phyloP scores from a whole-genome alignment of 495 filamentous ascomycete species.

The Poronia punctata region DNA sequence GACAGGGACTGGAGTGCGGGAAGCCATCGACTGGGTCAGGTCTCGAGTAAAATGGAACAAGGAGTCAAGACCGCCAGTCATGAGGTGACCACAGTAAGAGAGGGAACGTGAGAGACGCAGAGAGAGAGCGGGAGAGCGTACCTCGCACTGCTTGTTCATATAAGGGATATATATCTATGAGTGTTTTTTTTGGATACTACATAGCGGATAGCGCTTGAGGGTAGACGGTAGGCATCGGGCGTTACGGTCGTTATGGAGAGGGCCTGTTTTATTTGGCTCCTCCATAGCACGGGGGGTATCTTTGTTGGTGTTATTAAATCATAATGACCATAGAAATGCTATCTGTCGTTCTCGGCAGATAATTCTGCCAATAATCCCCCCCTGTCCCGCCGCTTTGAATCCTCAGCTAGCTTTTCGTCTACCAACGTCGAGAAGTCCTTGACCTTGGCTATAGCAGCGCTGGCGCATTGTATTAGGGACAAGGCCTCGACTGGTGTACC shows the following conservation, averaged over 20 bases:
- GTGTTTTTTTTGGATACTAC: constrained; percentile 15
- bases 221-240: constrained; percentile 3
- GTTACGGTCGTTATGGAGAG: constrained; percentile 9
- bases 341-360: constrained; percentile 75
- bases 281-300: constrained; percentile 26
- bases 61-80: constrained; percentile 82
- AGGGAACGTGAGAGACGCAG: too few relatives aligned
- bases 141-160: constrained; percentile 1
- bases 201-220: constrained; percentile 11
- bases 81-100: too few relatives aligned
- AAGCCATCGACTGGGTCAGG: constrained; percentile 93
- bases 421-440: constrained; percentile 69
- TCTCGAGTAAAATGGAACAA: constrained; percentile 92
- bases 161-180: constrained; percentile 4
- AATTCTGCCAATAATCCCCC: constrained; percentile 69
- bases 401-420: constrained; percentile 63
- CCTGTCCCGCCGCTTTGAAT: constrained; percentile 66
- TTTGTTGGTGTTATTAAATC: constrained; percentile 21
- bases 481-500: constrained; percentile 75
- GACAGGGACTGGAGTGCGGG: constrained; percentile 82
- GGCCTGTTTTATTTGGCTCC: constrained; percentile 13
- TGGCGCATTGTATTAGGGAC: constrained; percentile 61
- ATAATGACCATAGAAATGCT: constrained; percentile 16
- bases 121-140: not conserved
- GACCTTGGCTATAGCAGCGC: constrained; percentile 64